phyloP scores from a whole-genome alignment of 257 asterid genomes.

The Datura wrightii region DNA sequence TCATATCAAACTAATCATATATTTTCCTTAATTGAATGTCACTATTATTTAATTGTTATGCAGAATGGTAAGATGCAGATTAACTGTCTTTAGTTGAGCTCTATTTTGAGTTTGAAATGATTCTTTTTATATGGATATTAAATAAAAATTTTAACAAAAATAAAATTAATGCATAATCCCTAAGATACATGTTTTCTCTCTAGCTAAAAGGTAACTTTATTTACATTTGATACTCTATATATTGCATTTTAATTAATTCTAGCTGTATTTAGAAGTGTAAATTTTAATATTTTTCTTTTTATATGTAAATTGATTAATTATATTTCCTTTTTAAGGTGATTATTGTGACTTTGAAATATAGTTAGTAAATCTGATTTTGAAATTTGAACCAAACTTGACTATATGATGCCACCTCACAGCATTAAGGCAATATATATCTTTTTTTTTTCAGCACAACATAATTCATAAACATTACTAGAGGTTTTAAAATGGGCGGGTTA shows the following conservation, averaged over 20 bases:
- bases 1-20: too few species aligned
- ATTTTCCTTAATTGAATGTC: too few species aligned
- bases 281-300: background rate
- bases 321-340: background rate
- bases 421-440: background rate
- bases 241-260: conserved; percentile 11
- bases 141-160: too few species aligned
- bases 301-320: background rate
- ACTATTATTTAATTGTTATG: too few species aligned
- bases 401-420: background rate
- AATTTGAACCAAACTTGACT: background rate
- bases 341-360: background rate
- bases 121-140: too few species aligned
- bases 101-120: too few species aligned
- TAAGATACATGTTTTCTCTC: too few species aligned
- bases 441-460: background rate
- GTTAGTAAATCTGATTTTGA: background rate
- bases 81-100: too few species aligned
- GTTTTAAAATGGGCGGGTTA: too few species aligned
- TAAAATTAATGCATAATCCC: too few species aligned
- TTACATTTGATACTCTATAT: conserved; percentile 10
- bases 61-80: too few species aligned
- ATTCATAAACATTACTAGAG: background rate
- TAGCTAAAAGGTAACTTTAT: background rate
- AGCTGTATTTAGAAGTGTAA: background rate